Evolutionary conservation across 75 land plant species (phyloP).

Genomic region (Selaginella tamariscina): DNA sequence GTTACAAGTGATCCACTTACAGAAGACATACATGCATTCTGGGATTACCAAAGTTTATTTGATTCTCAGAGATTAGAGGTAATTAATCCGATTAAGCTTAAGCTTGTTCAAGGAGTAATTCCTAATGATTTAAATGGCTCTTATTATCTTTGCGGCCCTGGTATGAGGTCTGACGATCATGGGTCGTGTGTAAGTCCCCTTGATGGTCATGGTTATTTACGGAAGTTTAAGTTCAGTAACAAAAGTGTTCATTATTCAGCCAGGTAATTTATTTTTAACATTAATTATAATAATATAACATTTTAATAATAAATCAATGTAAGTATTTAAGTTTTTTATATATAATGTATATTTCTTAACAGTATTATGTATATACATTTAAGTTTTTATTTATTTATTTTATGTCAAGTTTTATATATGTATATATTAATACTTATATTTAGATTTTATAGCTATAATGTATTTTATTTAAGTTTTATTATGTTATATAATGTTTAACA

Average conservation of each 20-base stretch:
- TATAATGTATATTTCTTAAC: too few relatives aligned
- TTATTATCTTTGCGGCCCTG: slow-evolving; percentile 63
- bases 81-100: slow-evolving; percentile 25
- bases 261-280: slow-evolving; percentile 18
- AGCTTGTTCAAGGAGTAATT: slow-evolving; percentile 34
- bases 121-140: slow-evolving; percentile 56
- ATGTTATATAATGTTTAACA: too few relatives aligned
- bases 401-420: too few relatives aligned
- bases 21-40: slow-evolving; percentile 28
- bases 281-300: too few relatives aligned
- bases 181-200: slow-evolving; percentile 69
- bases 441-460: too few relatives aligned
- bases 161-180: slow-evolving; percentile 53
- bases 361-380: too few relatives aligned
- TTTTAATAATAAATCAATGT: too few relatives aligned
- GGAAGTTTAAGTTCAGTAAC: slow-evolving; percentile 32
- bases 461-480: too few relatives aligned
- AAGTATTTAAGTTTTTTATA: too few relatives aligned
- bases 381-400: too few relatives aligned
- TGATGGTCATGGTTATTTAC: slow-evolving; percentile 75
- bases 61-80: slow-evolving; percentile 49
- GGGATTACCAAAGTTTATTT: slow-evolving; percentile 66
- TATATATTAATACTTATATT: too few relatives aligned
- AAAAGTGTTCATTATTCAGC: slow-evolving; percentile 36
- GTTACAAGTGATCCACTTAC: not conserved